Evolutionary conservation across 768 basidiomycete species (phyloP), one percentile per base, ranked within the genome.

Genomic region (Clitopilus hobsonii): DNA sequence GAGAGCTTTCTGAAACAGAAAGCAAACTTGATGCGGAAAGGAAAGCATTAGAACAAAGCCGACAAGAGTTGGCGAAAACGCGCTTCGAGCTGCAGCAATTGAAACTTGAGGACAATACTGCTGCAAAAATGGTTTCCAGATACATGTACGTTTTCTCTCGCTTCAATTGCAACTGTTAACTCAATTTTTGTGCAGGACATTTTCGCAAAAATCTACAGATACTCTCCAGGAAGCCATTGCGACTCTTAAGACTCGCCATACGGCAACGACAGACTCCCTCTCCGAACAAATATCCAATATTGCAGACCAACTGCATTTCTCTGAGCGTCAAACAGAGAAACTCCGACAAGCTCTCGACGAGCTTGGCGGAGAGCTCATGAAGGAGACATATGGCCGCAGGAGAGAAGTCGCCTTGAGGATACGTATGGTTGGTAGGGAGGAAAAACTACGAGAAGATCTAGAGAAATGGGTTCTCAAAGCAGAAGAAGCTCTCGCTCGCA

Each of bases 121-220:
- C 91, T 2, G 85, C 86, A 11, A 88, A 85, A 62, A 88, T 92
- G 82, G 91, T 94, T 25, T 82, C 89, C 24, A 81, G 88, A 30
- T 93, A 93, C 66, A 93, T 92, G 91, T 91, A 60, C 54, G 84
- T 73, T 14, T 30, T 48, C 16, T 27, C 51, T n/a, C 49, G 28
- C 50, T 7, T 32, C 38, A 28, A 38, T 36, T 36, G 27, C 6
- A 20, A 53, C 29, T 22, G 55, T n/a, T 22, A 45, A 26, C 13
- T 32, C 24, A 28, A 1, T 27, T 51, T 10, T 5, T 32, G 23
- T 2, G 23, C 57, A 91, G 91, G 91, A 88, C 84, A 67, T 94
- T 92, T 69, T 91, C 90, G 1, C 91, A 94, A 63, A 73, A 80
- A 1, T 83, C 88, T 6, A 87, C 86, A 3, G 78, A 88, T 53